These are phyloP conservation scores for Cyclotella atomus DNA, from an alignment of 108 stramenopile species.

Conservation along the genomic window DNA sequence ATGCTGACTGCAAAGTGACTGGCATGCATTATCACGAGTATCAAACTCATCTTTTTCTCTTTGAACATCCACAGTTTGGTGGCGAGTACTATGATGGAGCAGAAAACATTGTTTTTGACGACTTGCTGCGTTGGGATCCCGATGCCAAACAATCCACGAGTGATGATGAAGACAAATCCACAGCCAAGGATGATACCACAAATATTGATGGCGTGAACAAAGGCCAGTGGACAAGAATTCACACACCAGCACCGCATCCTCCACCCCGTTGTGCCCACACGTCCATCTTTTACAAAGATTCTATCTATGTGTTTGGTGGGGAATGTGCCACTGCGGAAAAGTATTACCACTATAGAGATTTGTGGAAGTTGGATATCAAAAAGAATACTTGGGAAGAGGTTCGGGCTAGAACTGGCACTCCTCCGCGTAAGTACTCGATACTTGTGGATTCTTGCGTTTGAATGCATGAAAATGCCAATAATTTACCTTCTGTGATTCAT, in stretches of 20 bases:
- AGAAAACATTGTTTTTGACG: conserved; percentile 91
- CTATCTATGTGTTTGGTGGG: conserved; percentile 95
- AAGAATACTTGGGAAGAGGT: conserved; percentile 88
- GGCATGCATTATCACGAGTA: no score
- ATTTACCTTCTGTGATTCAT: not conserved
- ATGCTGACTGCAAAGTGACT: no score
- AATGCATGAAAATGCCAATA: not conserved
- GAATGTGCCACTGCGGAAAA: conserved; percentile 91
- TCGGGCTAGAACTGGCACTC: conserved; percentile 58
- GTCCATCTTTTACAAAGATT: conserved; percentile 85
- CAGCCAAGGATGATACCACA: conserved; percentile 22
- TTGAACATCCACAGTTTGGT: conserved; percentile 77
- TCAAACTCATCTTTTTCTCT: no score
- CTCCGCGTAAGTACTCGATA: conserved; percentile 36
- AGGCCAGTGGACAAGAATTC: conserved; percentile 76
- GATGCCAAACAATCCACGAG: conserved; percentile 34
- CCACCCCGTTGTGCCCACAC: conserved; percentile 95
- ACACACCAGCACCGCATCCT: conserved; percentile 74
- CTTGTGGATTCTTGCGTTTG: not conserved
- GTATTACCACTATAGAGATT: conserved; percentile 95
- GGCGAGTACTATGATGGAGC: conserved; percentile 97
- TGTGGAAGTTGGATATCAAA: conserved; percentile 91
- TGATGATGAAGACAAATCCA: conserved; percentile 42
- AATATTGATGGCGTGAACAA: not conserved
- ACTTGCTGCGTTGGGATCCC: conserved; percentile 81